phyloP scores from a whole-genome alignment of 2,329 filamentous ascomycete species.

The Hymenotorrendiella dingleyae region DNA sequence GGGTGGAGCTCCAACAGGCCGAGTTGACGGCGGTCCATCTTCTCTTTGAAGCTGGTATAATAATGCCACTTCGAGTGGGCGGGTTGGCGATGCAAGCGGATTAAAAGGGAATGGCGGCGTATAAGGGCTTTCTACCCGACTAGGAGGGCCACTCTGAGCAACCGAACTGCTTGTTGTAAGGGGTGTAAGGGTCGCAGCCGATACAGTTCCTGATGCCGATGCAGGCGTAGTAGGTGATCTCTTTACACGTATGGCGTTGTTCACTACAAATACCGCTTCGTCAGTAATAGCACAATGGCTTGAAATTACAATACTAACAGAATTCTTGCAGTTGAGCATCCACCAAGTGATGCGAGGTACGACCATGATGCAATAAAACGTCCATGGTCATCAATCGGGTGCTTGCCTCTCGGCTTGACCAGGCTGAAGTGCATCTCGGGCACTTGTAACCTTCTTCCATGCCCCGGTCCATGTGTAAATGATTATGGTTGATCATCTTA shows the following conservation, averaged over 20 bases:
- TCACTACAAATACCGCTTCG: too few species aligned
- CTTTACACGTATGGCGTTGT: background rate
- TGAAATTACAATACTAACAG: background rate
- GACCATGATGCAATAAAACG: background rate
- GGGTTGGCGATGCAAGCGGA: too few species aligned
- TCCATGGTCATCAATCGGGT: background rate
- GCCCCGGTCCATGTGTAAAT: background rate
- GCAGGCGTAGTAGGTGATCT: background rate
- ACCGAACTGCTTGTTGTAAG: background rate
- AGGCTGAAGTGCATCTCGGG: background rate
- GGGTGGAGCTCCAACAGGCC: too few species aligned
- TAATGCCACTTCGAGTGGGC: too few species aligned
- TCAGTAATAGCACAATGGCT: background rate
- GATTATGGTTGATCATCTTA: too few species aligned
- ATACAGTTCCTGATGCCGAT: background rate
- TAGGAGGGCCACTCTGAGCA: background rate
- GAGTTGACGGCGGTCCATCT: too few species aligned
- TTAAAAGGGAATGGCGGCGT: too few species aligned
- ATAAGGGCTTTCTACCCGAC: background rate
- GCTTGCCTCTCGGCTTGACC: background rate
- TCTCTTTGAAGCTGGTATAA: too few species aligned
- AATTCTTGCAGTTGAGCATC: background rate
- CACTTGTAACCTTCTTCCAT: background rate
- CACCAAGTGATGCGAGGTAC: background rate
- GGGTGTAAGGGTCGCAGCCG: background rate